Conservation (phyloP, 371 early-diverging fungal species). For the Mucor indicus region DNA sequence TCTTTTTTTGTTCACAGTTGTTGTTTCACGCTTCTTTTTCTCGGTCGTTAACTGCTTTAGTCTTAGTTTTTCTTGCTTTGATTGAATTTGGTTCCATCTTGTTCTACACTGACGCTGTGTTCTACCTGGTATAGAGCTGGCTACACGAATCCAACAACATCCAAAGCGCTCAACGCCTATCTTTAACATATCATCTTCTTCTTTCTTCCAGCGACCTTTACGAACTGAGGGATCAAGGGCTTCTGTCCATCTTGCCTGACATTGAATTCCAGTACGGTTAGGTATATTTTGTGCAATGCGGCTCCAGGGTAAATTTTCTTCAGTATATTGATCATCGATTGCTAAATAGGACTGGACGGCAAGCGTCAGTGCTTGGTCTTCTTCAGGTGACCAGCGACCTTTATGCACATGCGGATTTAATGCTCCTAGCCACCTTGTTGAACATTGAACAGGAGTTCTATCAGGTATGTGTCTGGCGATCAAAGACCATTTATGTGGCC, state of each 20-base stretch:
- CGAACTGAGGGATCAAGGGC: constrained; percentile 61
- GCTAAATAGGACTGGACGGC: too few relatives aligned
- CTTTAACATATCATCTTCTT: constrained; percentile 51
- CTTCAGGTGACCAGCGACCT: constrained; percentile 16
- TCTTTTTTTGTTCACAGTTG: too few relatives aligned
- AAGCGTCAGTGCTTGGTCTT: constrained; percentile 4
- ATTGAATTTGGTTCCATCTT: constrained; percentile 49
- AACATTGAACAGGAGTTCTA: constrained; percentile 54
- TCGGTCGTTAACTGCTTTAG: neutral
- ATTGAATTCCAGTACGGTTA: constrained; percentile 51
- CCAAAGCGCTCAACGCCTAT: constrained; percentile 38
- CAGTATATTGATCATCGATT: too few relatives aligned
- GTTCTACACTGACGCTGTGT: constrained; percentile 66
- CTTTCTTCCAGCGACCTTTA: constrained; percentile 55
- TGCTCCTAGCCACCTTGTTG: constrained; percentile 49
- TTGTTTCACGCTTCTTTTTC: too few relatives aligned
- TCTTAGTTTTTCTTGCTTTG: constrained; percentile 16
- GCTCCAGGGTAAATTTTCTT: constrained; percentile 41
- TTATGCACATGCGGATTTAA: constrained; percentile 31
- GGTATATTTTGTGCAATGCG: constrained; percentile 41
- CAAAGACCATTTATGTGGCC: constrained; percentile 46
- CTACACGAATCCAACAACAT: constrained; percentile 62
- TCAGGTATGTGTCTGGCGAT: constrained; percentile 44
- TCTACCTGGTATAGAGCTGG: constrained; percentile 50
- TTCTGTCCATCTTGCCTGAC: constrained; percentile 62